Percentiles rank a stretch among this genome's conserved stretches.
These are phyloP conservation scores for Blastobotrys illinoisensis DNA, from an alignment of 1,139 yeast species.

Conservation along the genomic window DNA sequence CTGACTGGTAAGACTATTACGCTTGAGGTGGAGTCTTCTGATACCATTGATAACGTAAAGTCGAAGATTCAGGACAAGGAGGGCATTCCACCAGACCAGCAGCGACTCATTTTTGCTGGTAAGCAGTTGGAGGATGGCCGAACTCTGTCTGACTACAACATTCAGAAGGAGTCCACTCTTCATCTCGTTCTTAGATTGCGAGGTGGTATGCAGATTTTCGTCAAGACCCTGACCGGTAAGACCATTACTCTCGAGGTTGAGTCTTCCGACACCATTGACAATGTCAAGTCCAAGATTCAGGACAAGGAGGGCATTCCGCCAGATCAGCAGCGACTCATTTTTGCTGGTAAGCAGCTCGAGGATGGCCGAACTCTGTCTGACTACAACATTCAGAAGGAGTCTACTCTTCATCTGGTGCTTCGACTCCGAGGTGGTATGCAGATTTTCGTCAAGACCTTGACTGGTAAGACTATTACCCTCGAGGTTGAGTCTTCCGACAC, in stretches of 20 bases:
- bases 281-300: slow-evolving; percentile 98
- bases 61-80: slow-evolving; percentile 99
- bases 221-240: slow-evolving; percentile 98
- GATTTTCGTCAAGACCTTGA: slow-evolving; percentile 97
- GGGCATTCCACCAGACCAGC: slow-evolving; percentile 99
- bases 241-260: slow-evolving; percentile 99
- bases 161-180: slow-evolving; percentile 98
- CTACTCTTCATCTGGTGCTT: slow-evolving; percentile 93
- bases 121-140: slow-evolving; percentile 99
- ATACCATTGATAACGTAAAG: slow-evolving; percentile 99
- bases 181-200: slow-evolving; percentile 98
- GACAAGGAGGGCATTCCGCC: slow-evolving; percentile 99
- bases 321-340: slow-evolving; percentile 98
- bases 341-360: slow-evolving; percentile 99
- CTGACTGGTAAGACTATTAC: slow-evolving; percentile 99
- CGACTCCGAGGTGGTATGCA: slow-evolving; percentile 99
- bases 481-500: slow-evolving; percentile 99
- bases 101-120: slow-evolving; percentile 99
- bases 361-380: slow-evolving; percentile 98
- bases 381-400: slow-evolving; percentile 99
- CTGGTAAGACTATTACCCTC: slow-evolving; percentile 98
- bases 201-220: slow-evolving; percentile 99
- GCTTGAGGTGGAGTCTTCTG: slow-evolving; percentile 98
- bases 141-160: slow-evolving; percentile 98
- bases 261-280: slow-evolving; percentile 98